These are phyloP conservation scores for Solanum hybrid DNA, from an alignment of 305 asterid genomes.

Conservation along the genomic window DNA sequence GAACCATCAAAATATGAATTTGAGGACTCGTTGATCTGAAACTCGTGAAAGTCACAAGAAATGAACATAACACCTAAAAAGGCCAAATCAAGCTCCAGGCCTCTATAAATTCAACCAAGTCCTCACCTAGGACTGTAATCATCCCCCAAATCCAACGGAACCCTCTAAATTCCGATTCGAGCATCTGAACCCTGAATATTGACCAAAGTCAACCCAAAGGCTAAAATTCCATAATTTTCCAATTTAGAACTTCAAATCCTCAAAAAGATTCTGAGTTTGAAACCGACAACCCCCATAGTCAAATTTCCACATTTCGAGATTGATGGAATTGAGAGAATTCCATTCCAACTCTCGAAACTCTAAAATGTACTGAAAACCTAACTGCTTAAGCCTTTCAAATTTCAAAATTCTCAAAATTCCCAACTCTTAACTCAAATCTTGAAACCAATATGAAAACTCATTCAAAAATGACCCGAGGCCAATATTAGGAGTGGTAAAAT, in stretches of 20 bases:
- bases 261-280: background rate
- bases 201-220: background rate
- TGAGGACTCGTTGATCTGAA: background rate
- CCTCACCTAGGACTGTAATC: background rate
- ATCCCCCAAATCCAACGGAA: background rate
- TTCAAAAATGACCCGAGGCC: background rate
- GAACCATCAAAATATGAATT: background rate
- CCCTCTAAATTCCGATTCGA: background rate
- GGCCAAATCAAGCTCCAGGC: background rate
- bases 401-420: too few species aligned
- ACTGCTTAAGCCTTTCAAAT: background rate
- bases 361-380: too few species aligned
- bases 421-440: background rate
- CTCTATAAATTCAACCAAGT: background rate
- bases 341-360: background rate
- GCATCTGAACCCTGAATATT: background rate
- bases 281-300: background rate
- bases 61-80: background rate
- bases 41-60: background rate
- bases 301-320: background rate
- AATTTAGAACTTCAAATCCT: background rate
- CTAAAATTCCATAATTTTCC: background rate
- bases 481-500: background rate
- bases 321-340: too few species aligned
- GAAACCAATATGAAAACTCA: background rate